These are phyloP conservation scores for Globisporangium lucens DNA, from an alignment of 352 stramenopile species.

Conservation along the genomic window DNA sequence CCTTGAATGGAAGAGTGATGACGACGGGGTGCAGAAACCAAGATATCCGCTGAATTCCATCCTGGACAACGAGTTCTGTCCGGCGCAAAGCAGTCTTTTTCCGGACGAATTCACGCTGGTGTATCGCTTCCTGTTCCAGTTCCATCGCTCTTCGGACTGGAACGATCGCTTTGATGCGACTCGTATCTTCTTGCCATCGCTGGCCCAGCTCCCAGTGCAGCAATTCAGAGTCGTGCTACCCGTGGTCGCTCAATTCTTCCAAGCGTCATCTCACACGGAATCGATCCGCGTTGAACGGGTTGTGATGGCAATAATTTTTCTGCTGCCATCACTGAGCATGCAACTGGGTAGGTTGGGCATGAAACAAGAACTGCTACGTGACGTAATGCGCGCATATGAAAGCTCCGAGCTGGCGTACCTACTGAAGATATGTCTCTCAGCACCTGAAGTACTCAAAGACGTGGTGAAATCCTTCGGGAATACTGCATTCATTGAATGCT, in stretches of 20 bases:
- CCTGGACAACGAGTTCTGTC: constrained; percentile 15
- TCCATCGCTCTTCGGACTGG: constrained; percentile 37
- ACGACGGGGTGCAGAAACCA: background rate
- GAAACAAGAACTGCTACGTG: constrained; percentile 34
- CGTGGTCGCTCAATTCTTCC: constrained; percentile 54
- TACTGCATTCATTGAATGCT: constrained; percentile 38
- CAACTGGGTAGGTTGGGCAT: constrained; percentile 36
- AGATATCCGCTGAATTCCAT: constrained; percentile 3
- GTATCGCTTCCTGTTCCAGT: constrained; percentile 46
- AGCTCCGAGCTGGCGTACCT: constrained; percentile 33
- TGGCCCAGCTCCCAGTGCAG: constrained; percentile 39
- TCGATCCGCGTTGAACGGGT: constrained; percentile 41
- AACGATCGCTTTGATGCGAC: constrained; percentile 34
- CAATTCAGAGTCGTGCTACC: constrained; percentile 50
- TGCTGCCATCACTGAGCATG: constrained; percentile 41
- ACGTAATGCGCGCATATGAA: constrained; percentile 63
- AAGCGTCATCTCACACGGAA: constrained; percentile 35
- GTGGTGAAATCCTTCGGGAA: constrained; percentile 49
- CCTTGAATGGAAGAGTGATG: constrained; percentile 2
- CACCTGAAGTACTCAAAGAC: constrained; percentile 46
- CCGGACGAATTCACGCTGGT: constrained; percentile 39
- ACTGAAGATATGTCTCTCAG: constrained; percentile 39
- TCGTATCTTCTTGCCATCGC: constrained; percentile 29
- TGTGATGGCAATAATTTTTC: constrained; percentile 49
- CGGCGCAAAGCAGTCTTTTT: constrained; percentile 38